These are phyloP conservation scores for Dactylellina leptospora DNA, from an alignment of 2,329 filamentous ascomycete genomes.

Conservation along the genomic window DNA sequence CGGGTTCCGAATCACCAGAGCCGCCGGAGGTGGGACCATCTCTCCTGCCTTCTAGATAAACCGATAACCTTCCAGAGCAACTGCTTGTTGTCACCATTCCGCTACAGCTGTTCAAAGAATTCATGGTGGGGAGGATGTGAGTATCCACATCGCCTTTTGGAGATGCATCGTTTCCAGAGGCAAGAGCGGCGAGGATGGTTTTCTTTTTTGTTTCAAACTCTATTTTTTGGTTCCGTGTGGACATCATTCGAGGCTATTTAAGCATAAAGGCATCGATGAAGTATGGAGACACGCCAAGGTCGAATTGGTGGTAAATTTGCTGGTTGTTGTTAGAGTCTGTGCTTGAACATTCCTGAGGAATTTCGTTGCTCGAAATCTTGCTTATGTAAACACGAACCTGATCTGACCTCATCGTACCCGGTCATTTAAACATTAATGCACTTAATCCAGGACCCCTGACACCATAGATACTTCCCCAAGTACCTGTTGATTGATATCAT, in stretches of 20 bases:
- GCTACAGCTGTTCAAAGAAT: slow-evolving; percentile 76
- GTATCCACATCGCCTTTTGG: slow-evolving; percentile 88
- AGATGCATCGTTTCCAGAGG: slow-evolving; percentile 77
- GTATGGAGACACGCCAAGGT: too few species aligned
- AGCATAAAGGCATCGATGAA: too few species aligned
- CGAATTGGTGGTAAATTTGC: too few species aligned
- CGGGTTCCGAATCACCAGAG: background rate
- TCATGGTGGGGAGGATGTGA: slow-evolving; percentile 78
- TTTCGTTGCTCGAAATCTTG: too few species aligned
- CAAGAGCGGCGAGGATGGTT: slow-evolving; percentile 76
- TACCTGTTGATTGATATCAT: too few species aligned
- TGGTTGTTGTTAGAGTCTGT: too few species aligned
- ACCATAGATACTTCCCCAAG: too few species aligned
- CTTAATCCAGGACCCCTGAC: too few species aligned
- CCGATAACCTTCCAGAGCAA: slow-evolving; percentile 84
- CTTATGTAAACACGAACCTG: too few species aligned
- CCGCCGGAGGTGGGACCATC: slow-evolving; percentile 55
- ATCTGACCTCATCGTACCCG: too few species aligned
- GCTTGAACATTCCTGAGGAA: too few species aligned
- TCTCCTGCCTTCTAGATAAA: slow-evolving; percentile 83
- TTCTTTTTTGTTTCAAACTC: slow-evolving; percentile 66
- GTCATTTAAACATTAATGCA: too few species aligned
- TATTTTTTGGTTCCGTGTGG: background rate
- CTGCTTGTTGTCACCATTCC: slow-evolving; percentile 92
- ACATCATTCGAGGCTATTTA: slow-evolving; percentile 17